Percentiles rank a stretch among this genome's conserved stretches.
Conservation (phyloP, 805 yeast species). For the Metschnikowia corniflorae region DNA sequence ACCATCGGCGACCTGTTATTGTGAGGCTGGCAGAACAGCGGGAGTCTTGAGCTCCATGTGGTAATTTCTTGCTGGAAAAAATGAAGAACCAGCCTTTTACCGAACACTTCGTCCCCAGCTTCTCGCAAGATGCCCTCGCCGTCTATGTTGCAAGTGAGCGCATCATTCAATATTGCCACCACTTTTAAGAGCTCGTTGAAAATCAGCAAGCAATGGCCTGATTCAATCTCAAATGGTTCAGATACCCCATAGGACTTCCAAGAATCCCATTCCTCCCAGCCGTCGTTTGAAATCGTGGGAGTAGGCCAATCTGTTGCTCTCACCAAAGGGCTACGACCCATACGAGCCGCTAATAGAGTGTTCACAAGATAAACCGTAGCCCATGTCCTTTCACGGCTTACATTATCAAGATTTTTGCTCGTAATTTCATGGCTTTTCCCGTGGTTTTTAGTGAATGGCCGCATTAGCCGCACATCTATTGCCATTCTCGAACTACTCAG, state of each 20-base stretch:
- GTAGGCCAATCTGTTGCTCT: conserved; percentile 25
- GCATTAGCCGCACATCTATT: conserved; percentile 24
- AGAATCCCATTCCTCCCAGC: conserved; percentile 28
- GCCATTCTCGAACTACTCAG: conserved; percentile 24
- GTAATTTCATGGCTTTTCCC: background rate
- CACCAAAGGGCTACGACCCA: conserved; percentile 24
- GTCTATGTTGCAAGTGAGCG: conserved; percentile 22
- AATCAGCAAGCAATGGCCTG: conserved; percentile 21
- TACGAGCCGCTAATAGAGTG: conserved; percentile 22
- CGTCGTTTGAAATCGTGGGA: conserved; percentile 19
- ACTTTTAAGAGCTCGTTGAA: conserved; percentile 20
- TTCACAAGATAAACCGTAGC: conserved; percentile 20
- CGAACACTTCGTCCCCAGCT: background rate
- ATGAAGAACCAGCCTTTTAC: background rate
- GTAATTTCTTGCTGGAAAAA: conserved; percentile 11
- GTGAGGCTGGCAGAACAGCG: conserved; percentile 16
- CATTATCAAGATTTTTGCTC: conserved; percentile 14
- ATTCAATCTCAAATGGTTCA: conserved; percentile 13
- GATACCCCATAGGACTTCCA: conserved; percentile 15
- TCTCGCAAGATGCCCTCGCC: conserved; percentile 1
- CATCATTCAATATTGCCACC: conserved; percentile 18
- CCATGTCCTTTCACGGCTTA: conserved; percentile 25
- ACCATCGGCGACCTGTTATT: conserved; percentile 18
- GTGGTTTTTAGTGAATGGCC: conserved; percentile 1
- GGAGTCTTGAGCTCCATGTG: conserved; percentile 13